Conservation (phyloP, 1,284 basidiomycete species). For the Coniferiporia weirii region DNA sequence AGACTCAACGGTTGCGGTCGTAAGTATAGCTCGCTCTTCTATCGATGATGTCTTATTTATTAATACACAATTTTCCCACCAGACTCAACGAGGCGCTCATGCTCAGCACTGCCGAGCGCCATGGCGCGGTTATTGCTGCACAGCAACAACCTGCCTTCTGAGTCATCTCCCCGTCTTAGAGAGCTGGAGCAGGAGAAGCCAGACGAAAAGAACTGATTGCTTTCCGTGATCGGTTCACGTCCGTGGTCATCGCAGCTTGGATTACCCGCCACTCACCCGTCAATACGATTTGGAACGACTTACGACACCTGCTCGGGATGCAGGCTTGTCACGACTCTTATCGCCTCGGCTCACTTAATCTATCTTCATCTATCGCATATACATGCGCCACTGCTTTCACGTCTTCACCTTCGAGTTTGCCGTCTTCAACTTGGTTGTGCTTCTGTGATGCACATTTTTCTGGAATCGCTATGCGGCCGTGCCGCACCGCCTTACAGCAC, state of each 20-base stretch:
- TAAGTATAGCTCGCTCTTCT: constrained; percentile 24
- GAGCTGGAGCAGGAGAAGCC: constrained; percentile 14
- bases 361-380: constrained; percentile 8
- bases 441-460: constrained; percentile 14
- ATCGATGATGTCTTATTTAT: constrained; percentile 10
- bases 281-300: constrained; percentile 17
- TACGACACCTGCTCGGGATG: constrained; percentile 17
- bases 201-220: constrained; percentile 16
- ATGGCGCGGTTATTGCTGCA: constrained; percentile 48
- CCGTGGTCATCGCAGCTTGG: constrained; percentile 5
- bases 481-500: background rate
- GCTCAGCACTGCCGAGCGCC: constrained; percentile 71
- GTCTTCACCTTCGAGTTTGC: constrained; percentile 8
- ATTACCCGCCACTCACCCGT: background rate
- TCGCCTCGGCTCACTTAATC: constrained; percentile 1
- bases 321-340: constrained; percentile 16
- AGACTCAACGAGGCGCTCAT: constrained; percentile 81
- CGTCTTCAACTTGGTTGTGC: constrained; percentile 5
- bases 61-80: background rate
- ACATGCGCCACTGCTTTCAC: constrained; percentile 10
- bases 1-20: constrained; percentile 69
- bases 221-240: constrained; percentile 4
- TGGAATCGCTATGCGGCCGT: constrained; percentile 10
- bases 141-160: constrained; percentile 44
- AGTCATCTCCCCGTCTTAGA: constrained; percentile 28